These are phyloP conservation scores for Salix udensis DNA, from an alignment of 345 rosid species.

Conservation along the genomic window DNA sequence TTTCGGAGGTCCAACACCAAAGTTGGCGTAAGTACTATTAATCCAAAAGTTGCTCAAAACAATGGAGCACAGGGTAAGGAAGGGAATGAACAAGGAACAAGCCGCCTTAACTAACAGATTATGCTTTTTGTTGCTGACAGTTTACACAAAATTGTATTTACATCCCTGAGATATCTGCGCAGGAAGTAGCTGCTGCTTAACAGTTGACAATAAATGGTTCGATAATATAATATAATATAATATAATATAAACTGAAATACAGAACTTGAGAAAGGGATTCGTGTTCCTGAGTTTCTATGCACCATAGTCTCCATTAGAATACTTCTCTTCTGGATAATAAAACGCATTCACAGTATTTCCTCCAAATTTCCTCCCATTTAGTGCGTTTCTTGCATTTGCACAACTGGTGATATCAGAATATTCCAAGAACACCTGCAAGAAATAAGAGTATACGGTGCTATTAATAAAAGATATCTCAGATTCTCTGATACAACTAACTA, in stretches of 20 bases:
- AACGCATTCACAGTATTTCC: slow-evolving; percentile 19
- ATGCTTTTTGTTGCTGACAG: not conserved
- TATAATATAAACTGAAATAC: not conserved
- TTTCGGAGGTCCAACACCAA: not conserved
- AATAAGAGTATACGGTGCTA: not conserved
- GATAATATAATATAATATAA: not conserved
- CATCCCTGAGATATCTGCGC: not conserved
- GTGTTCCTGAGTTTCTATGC: not conserved
- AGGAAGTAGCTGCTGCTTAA: not conserved
- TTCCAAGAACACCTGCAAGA: slow-evolving; percentile 28
- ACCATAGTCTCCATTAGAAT: slow-evolving; percentile 12
- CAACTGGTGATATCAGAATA: slow-evolving; percentile 16
- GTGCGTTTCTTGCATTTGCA: slow-evolving; percentile 17
- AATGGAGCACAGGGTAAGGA: not conserved
- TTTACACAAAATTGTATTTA: not conserved
- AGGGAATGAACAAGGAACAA: not conserved
- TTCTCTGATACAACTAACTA: not conserved
- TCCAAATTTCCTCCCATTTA: slow-evolving; percentile 25
- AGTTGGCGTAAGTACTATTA: not conserved
- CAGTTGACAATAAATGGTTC: not conserved
- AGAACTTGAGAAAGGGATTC: not conserved
- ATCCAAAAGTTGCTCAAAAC: not conserved
- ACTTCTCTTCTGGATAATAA: slow-evolving; percentile 29
- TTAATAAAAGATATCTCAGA: not conserved
- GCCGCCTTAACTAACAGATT: not conserved